Evolutionary conservation across 306 rosid genomes (phyloP).

Genomic region (Begonia peltatifolia): DNA sequence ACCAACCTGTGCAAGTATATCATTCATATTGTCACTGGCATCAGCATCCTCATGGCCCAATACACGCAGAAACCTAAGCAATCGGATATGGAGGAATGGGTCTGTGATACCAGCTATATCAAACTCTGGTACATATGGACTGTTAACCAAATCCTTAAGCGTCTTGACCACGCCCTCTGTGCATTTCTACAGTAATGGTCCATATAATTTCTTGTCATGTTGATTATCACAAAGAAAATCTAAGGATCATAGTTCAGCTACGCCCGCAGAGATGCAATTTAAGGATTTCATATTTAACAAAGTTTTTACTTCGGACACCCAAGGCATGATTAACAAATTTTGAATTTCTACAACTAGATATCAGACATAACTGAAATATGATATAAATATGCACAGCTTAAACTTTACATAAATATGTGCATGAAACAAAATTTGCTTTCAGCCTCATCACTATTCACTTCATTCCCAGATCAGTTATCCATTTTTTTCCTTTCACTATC

Average conservation of each 20-base stretch:
- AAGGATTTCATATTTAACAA: too few relatives aligned
- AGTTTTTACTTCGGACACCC: too few relatives aligned
- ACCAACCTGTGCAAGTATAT: slow-evolving; percentile 97
- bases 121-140: slow-evolving; percentile 91
- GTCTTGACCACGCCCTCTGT: slow-evolving; percentile 80
- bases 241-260: neutral
- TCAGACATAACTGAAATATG: too few relatives aligned
- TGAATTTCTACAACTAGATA: too few relatives aligned
- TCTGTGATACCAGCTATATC: slow-evolving; percentile 95
- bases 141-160: slow-evolving; percentile 74
- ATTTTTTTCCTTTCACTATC: too few relatives aligned
- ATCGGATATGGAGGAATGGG: slow-evolving; percentile 91
- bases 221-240: slow-evolving; percentile 3
- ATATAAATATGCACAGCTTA: too few relatives aligned
- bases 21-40: slow-evolving; percentile 90
- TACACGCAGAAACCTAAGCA: slow-evolving; percentile 76
- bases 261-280: too few relatives aligned
- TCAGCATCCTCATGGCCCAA: slow-evolving; percentile 91
- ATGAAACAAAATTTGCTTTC: too few relatives aligned
- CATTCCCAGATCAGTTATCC: too few relatives aligned
- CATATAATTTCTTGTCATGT: slow-evolving; percentile 12
- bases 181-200: slow-evolving; percentile 55
- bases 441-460: too few relatives aligned
- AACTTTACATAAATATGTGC: too few relatives aligned
- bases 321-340: too few relatives aligned